A percentile compares a stretch with the other conserved stretches of the same genome.
phyloP scores from a whole-genome alignment of 306 rosid species.

The Glycine tomentella region DNA sequence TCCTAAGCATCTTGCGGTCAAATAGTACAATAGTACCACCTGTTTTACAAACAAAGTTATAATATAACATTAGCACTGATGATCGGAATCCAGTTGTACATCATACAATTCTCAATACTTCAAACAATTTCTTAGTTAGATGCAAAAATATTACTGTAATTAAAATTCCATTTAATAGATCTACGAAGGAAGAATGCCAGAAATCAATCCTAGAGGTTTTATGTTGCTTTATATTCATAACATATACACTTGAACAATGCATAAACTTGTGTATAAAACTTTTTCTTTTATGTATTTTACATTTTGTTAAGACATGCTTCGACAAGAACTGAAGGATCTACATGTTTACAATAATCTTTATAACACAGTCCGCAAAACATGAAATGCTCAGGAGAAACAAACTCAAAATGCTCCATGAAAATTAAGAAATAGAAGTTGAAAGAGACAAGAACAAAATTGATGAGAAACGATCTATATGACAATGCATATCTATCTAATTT shows the following conservation, averaged over 20 bases:
- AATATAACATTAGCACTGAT: constrained; percentile 35
- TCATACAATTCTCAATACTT: constrained; percentile 26
- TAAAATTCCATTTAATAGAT: constrained; percentile 16
- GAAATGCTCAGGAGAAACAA: constrained; percentile 30
- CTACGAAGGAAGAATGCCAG: constrained; percentile 33
- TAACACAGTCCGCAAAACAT: constrained; percentile 9
- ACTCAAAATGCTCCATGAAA: constrained; percentile 7
- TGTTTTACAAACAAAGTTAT: constrained; percentile 50
- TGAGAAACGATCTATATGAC: constrained; percentile 13
- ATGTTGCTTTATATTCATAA: constrained; percentile 37
- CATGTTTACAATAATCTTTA: constrained; percentile 8
- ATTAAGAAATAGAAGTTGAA: constrained; percentile 22
- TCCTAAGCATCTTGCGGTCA: constrained; percentile 94
- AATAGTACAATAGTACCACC: constrained; percentile 86
- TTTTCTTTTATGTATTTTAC: background rate
- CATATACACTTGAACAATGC: constrained; percentile 28
- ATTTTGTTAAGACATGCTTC: constrained; percentile 39
- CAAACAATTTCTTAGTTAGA: constrained; percentile 22
- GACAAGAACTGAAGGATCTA: constrained; percentile 17
- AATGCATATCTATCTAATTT: constrained; percentile 39
- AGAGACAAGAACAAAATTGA: constrained; percentile 7
- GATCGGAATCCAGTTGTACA: constrained; percentile 22
- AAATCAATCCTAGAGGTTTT: constrained; percentile 9
- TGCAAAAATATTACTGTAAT: constrained; percentile 11
- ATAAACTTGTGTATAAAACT: constrained; percentile 19